Conservation (phyloP, 148 eudicot species). For the Amaranthus cruentus region DNA sequence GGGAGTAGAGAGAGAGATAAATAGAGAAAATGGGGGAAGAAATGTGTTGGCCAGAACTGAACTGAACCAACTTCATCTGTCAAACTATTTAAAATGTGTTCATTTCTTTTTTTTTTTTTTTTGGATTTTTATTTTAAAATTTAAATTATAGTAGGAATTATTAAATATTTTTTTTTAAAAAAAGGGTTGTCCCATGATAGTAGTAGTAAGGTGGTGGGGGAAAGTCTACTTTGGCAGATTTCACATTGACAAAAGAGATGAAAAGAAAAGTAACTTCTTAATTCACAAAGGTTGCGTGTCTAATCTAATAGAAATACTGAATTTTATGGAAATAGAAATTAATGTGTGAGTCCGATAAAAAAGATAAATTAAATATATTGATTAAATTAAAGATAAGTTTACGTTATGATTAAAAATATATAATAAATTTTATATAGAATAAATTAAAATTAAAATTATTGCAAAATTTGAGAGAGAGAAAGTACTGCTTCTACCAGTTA, state of each 20-base stretch:
- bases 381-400: background rate
- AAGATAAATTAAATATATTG: background rate
- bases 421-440: background rate
- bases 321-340: background rate
- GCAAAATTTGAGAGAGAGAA: too few relatives aligned
- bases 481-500: too few relatives aligned
- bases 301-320: background rate
- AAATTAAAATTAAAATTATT: too few relatives aligned
- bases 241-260: background rate
- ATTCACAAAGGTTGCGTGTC: constrained; percentile 2
- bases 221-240: too few relatives aligned
- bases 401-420: background rate
- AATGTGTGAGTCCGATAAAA: background rate
- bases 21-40: background rate
- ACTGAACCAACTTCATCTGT: background rate
- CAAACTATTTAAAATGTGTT: constrained; percentile 3
- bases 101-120: background rate
- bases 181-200: too few relatives aligned
- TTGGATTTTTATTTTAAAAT: background rate
- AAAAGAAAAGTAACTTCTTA: background rate
- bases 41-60: background rate
- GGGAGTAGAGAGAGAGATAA: background rate
- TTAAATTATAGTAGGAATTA: background rate
- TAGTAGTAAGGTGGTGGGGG: too few relatives aligned
- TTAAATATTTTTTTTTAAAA: too few relatives aligned